Evolutionary conservation across 495 filamentous ascomycete genomes (phyloP), one percentile per base, ranked within the genome.

Genomic region (Rusavskia elegans): DNA sequence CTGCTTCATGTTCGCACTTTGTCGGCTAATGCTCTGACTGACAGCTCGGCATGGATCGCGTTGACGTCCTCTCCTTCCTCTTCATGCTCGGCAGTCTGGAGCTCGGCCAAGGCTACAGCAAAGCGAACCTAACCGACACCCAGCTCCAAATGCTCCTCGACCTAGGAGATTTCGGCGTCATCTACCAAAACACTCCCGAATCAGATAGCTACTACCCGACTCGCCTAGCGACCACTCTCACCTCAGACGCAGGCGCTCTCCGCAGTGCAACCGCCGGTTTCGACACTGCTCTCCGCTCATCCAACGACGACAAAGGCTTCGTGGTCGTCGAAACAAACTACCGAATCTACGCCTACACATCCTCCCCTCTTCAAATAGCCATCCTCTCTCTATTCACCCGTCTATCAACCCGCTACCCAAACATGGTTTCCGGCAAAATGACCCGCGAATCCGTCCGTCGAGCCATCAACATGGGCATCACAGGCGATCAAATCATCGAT

Each of bases 291-390:
- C 68, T 80, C 16, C 65, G 74, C 38, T 55, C 67, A 10, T 56
- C 63, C 45, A 63, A 63, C 56, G 66, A 70, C 55, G 74, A 69
- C 32, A 62, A 67, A 10, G 90, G 89, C 36, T 90, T 89, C 71
- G 87, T 98, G 61, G 85, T 98, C 58, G 75, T 97, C 58, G 92
- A 98, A 73, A 98, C 92, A n/a, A 98, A 98, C 69, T 96, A 96
- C 69, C 85, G 92, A 27, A 67, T 98, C 57, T 98, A 98, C 68
- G 92, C 92, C 30, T 98, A 97, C 69, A 96, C 93, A 6, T 80
- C 80, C 23, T 95, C 88, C 0, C 85, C 87, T 0, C 76, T 98
- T 0, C 89, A 94, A 64, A 97, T 96, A 57, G 85, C 87, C 50
- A 84, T 98, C 46, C 80, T 98, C n/a, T 79, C 81, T 32, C 82